phyloP scores from a whole-genome alignment of 192 early-diverging fungal genomes.

The Linnemannia hyalina region DNA sequence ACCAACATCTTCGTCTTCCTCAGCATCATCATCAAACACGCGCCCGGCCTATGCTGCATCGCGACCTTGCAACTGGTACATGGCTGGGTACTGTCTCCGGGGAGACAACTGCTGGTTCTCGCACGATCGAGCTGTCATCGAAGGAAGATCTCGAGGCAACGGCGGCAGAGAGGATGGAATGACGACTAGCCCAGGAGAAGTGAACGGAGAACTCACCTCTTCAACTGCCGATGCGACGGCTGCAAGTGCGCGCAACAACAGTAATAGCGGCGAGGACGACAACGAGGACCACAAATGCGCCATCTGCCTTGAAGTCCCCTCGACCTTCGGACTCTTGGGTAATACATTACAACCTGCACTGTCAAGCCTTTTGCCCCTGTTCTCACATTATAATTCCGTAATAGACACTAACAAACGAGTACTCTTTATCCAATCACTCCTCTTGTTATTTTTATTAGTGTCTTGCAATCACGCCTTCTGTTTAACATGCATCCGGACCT shows the following conservation, averaged over 20 bases:
- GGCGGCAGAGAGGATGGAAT: constrained; percentile 10
- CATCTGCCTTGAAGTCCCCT: constrained; percentile 45
- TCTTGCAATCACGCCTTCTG: constrained; percentile 57
- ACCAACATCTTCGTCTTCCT: background rate
- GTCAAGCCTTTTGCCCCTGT: background rate
- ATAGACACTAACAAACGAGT: background rate
- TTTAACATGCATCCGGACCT: constrained; percentile 49
- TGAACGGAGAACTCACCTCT: background rate
- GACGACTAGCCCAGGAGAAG: background rate
- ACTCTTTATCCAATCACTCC: background rate
- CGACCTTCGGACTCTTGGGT: constrained; percentile 50
- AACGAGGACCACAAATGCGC: constrained; percentile 41
- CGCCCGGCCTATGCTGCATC: constrained; percentile 28
- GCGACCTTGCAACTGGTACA: constrained; percentile 44
- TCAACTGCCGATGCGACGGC: background rate
- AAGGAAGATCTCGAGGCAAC: background rate
- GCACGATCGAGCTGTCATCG: constrained; percentile 30
- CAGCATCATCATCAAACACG: background rate
- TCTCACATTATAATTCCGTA: background rate
- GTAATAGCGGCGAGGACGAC: background rate
- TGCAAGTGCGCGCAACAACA: background rate
- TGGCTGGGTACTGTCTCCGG: constrained; percentile 49
- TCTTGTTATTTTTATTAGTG: constrained; percentile 3
- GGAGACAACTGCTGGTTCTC: constrained; percentile 54
- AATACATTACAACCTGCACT: background rate